phyloP scores from a whole-genome alignment of 805 yeast genomes.

The Komagataella kurtzmanii region DNA sequence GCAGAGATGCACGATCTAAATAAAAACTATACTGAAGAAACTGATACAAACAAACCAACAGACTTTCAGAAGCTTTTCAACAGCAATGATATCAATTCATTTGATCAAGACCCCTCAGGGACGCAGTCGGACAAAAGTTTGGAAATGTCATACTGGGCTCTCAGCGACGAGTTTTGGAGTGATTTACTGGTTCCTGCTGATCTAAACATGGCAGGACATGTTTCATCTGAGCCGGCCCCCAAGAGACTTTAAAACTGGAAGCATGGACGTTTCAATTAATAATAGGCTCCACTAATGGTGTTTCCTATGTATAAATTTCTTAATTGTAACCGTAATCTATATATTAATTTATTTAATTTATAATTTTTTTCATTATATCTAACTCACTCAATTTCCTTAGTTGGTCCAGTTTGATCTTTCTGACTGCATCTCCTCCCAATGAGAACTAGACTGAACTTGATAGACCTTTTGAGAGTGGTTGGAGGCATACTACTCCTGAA shows the following conservation, averaged over 20 bases:
- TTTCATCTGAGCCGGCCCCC: neutral
- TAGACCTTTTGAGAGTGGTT: conserved; percentile 27
- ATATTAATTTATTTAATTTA: too few species aligned
- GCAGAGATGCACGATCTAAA: conserved; percentile 14
- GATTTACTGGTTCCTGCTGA: conserved; percentile 21
- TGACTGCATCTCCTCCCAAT: neutral
- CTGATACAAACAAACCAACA: neutral
- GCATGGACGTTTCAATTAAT: neutral
- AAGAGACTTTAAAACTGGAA: neutral
- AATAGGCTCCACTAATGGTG: neutral
- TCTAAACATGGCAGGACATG: neutral
- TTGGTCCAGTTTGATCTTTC: neutral
- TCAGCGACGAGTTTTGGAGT: conserved; percentile 55
- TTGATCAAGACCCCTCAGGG: neutral
- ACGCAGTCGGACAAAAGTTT: conserved; percentile 6
- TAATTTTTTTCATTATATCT: too few species aligned
- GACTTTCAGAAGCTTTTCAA: neutral
- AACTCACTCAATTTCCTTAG: too few species aligned
- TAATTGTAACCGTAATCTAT: neutral
- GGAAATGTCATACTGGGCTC: conserved; percentile 32
- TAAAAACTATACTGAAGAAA: neutral
- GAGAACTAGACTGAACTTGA: neutral
- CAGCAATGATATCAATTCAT: neutral
- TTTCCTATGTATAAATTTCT: neutral
- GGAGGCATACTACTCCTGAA: conserved; percentile 33